These are phyloP conservation scores for Xylaria digitata DNA, from an alignment of 2,329 filamentous ascomycete species.

Conservation along the genomic window DNA sequence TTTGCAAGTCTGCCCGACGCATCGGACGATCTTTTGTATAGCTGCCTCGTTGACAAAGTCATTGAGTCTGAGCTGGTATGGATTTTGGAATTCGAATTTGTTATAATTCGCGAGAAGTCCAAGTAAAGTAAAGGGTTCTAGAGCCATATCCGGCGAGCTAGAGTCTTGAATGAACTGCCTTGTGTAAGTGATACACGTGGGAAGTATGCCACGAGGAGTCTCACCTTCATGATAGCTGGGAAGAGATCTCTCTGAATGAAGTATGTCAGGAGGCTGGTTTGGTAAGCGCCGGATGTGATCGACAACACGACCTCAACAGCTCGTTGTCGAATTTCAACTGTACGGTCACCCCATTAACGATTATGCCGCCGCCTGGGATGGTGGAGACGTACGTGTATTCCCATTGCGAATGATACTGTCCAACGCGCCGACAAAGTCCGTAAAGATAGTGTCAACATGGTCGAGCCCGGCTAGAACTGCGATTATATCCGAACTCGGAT, in stretches of 20 bases:
- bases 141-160: constrained; percentile 70
- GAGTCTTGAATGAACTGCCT: constrained; percentile 82
- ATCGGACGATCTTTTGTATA: constrained; percentile 83
- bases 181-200: constrained; percentile 34
- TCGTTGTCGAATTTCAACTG: constrained; percentile 80
- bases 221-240: constrained; percentile 91
- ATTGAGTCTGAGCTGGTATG: constrained; percentile 89
- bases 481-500: constrained; percentile 95
- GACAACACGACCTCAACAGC: constrained; percentile 85
- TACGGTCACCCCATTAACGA: constrained; percentile 20
- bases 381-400: constrained; percentile 66
- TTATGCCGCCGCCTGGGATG: background rate
- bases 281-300: constrained; percentile 92
- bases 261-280: constrained; percentile 93
- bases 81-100: constrained; percentile 98
- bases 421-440: constrained; percentile 85
- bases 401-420: constrained; percentile 87
- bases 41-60: constrained; percentile 94
- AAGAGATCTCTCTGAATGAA: constrained; percentile 96
- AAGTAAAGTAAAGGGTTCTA: constrained; percentile 83
- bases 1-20: constrained; percentile 78
- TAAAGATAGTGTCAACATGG: constrained; percentile 85
- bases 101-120: constrained; percentile 97
- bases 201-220: constrained; percentile 29
- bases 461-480: constrained; percentile 88